Conservation (phyloP, 225 moss, liverwort and hornwort species). For the Bryum argenteum region DNA sequence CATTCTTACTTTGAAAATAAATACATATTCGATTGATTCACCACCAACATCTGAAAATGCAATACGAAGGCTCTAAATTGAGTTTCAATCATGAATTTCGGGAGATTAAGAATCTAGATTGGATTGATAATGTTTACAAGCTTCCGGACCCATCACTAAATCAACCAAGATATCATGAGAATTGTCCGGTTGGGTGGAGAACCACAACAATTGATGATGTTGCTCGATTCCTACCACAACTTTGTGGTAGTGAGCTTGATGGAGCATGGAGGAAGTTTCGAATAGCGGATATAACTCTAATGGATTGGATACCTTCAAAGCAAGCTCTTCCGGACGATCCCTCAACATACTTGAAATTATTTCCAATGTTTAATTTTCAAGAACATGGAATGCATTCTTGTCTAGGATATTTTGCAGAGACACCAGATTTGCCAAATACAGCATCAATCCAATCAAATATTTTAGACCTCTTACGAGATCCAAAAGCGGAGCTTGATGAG, state of each 20-base stretch:
- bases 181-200: constrained; percentile 45
- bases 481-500: neutral
- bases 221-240: constrained; percentile 42
- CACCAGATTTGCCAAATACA: neutral
- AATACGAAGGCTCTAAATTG: constrained; percentile 44
- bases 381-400: constrained; percentile 24
- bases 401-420: constrained; percentile 32
- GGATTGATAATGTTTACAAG: constrained; percentile 30
- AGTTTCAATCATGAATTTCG: constrained; percentile 18
- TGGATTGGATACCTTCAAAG: constrained; percentile 44
- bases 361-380: constrained; percentile 53
- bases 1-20: neutral
- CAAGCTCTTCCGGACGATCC: neutral
- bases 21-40: fast-evolving
- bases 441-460: neutral
- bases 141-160: neutral
- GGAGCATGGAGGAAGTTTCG: constrained; percentile 46
- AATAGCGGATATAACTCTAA: neutral
- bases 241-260: constrained; percentile 32
- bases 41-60: constrained; percentile 6
- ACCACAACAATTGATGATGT: constrained; percentile 41
- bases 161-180: constrained; percentile 23
- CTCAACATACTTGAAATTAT: constrained; percentile 17
- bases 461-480: neutral
- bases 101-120: constrained; percentile 32